Percentiles rank a stretch among this genome's conserved stretches.
Evolutionary conservation across 225 moss, liverwort and hornwort genomes (phyloP).

Genomic region (Antitrichia curtipendula): DNA sequence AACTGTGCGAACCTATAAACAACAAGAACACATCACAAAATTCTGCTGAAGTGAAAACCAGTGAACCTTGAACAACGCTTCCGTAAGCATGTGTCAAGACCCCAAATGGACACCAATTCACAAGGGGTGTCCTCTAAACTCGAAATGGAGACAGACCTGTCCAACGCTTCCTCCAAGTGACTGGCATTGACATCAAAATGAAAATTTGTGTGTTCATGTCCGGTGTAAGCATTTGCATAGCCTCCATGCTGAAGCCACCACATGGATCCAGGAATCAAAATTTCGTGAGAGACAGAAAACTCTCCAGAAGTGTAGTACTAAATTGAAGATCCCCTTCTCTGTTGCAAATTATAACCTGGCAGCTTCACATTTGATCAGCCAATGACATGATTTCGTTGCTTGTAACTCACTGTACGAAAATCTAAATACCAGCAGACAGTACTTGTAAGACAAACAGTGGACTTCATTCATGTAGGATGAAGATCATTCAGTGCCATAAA

Average conservation of each 20-base stretch:
- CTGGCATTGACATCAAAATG: constrained; percentile 84
- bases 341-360: too few species aligned
- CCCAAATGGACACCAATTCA: background rate
- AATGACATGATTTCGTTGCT: background rate
- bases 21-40: background rate
- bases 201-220: constrained; percentile 75
- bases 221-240: constrained; percentile 86
- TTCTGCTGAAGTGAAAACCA: background rate
- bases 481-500: background rate
- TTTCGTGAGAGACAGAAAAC: background rate
- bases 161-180: constrained; percentile 79
- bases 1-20: constrained; percentile 72
- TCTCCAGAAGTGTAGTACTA: background rate
- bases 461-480: background rate
- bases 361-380: background rate
- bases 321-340: background rate
- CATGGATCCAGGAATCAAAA: background rate
- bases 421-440: background rate
- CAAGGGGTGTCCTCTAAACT: background rate
- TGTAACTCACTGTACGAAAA: background rate
- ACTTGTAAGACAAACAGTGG: background rate
- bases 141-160: constrained; percentile 30
- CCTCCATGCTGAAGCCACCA: constrained; percentile 69
- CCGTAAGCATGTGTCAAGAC: too few species aligned
- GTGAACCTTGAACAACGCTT: background rate